Conservation (phyloP, 2,329 filamentous ascomycete genomes). For the Colletotrichum truncatum region DNA sequence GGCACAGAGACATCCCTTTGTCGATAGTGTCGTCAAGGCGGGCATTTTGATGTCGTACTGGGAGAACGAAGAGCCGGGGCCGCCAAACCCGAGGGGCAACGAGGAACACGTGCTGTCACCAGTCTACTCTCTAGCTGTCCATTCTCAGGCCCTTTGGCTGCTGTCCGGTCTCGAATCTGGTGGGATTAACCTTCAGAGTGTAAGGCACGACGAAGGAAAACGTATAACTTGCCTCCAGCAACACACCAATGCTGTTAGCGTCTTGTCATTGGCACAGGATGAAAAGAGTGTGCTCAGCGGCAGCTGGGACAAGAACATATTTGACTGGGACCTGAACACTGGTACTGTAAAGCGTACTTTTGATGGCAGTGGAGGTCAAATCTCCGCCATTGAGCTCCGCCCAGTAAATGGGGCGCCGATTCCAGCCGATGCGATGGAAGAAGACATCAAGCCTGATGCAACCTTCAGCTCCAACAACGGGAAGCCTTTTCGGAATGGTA, state of each 20-base stretch:
- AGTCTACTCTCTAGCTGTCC: constrained; percentile 92
- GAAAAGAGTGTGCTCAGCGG: constrained; percentile 90
- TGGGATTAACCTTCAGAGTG: constrained; percentile 90
- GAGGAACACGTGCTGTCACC: constrained; percentile 80
- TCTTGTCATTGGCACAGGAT: constrained; percentile 82
- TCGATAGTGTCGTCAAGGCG: constrained; percentile 96
- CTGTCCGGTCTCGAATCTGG: constrained; percentile 91
- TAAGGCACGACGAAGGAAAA: constrained; percentile 94
- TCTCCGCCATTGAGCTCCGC: constrained; percentile 86
- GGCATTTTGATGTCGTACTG: constrained; percentile 96
- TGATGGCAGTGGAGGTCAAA: constrained; percentile 81
- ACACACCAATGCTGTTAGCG: constrained; percentile 92
- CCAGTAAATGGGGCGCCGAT: constrained; percentile 80
- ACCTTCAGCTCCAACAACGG: constrained; percentile 83
- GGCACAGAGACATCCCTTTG: constrained; percentile 94
- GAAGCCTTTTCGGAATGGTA: constrained; percentile 65
- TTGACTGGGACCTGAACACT: constrained; percentile 95
- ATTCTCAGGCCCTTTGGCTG: constrained; percentile 90
- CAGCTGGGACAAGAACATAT: constrained; percentile 94
- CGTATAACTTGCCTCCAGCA: constrained; percentile 82
- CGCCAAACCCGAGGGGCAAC: constrained; percentile 48
- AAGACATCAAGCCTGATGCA: constrained; percentile 62
- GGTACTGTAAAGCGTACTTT: constrained; percentile 81
- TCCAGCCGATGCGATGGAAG: constrained; percentile 73
- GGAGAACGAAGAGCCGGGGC: constrained; percentile 88